A percentile compares a stretch with the other conserved stretches of the same genome.
These are phyloP conservation scores for Hymenoscyphus fructigenus DNA, from an alignment of 2,329 filamentous ascomycete species.

Conservation along the genomic window DNA sequence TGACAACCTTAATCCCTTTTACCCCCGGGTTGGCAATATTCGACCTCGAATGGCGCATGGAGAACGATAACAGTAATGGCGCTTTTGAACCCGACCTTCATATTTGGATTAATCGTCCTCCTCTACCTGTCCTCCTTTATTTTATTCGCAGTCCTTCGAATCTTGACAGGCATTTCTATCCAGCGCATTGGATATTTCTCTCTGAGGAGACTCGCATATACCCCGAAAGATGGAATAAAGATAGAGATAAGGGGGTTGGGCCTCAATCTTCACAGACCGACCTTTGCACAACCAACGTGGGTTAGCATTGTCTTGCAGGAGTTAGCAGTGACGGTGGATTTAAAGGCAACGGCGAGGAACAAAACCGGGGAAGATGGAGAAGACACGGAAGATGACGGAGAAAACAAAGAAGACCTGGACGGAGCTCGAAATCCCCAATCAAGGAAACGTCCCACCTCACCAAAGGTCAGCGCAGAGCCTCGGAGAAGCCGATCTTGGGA, in stretches of 20 bases:
- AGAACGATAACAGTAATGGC: conserved; percentile 49
- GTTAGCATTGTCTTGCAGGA: conserved; percentile 86
- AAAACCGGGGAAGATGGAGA: conserved; percentile 25
- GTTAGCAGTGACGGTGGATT: conserved; percentile 78
- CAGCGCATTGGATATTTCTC: conserved; percentile 94
- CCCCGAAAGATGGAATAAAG: conserved; percentile 81
- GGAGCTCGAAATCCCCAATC: conserved; percentile 22
- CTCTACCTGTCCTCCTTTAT: conserved; percentile 91
- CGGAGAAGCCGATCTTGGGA: conserved; percentile 75
- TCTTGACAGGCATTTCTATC: conserved; percentile 91
- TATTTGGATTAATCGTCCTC: conserved; percentile 81
- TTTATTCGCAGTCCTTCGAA: conserved; percentile 86
- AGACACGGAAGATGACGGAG: conserved; percentile 29
- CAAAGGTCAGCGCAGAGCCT: conserved; percentile 32
- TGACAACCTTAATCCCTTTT: neutral
- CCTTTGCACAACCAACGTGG: conserved; percentile 97
- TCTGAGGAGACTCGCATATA: conserved; percentile 85
- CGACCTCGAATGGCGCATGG: conserved; percentile 24
- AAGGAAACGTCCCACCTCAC: conserved; percentile 24
- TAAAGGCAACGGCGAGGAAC: conserved; percentile 60
- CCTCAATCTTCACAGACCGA: conserved; percentile 85
- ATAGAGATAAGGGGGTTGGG: conserved; percentile 89
- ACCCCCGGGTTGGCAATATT: conserved; percentile 2
- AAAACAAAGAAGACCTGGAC: conserved; percentile 27
- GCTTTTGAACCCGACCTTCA: conserved; percentile 72